Evolutionary conservation across 306 rosid genomes (phyloP).

Genomic region (Malus domestica): DNA sequence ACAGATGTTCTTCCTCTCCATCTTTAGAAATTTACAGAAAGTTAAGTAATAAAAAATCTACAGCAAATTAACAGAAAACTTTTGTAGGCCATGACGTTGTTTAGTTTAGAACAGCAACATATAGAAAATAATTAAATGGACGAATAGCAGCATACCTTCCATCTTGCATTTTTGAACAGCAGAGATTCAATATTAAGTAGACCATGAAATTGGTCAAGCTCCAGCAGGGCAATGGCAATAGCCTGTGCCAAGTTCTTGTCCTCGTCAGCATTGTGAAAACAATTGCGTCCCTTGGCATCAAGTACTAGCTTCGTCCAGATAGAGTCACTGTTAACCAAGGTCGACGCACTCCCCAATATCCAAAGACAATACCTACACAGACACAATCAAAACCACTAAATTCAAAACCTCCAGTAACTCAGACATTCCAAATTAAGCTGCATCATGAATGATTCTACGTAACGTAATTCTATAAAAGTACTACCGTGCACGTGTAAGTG

Average conservation of each 20-base stretch:
- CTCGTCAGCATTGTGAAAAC: slow-evolving; percentile 41
- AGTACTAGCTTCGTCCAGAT: slow-evolving; percentile 35
- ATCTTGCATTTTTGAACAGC: slow-evolving; percentile 32
- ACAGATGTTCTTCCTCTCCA: background rate
- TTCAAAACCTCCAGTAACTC: background rate
- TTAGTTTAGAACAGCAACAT: background rate
- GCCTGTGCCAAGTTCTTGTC: slow-evolving; percentile 33
- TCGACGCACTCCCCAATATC: slow-evolving; percentile 46
- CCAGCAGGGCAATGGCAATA: slow-evolving; percentile 21
- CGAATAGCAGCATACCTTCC: slow-evolving; percentile 36
- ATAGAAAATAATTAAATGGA: background rate
- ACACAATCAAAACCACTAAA: background rate
- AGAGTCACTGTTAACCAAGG: slow-evolving; percentile 22
- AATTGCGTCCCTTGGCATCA: slow-evolving; percentile 35
- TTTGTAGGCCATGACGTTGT: background rate
- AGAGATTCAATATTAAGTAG: slow-evolving; percentile 17
- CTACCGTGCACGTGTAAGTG: slow-evolving; percentile 59
- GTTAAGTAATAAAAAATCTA: background rate
- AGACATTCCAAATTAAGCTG: background rate
- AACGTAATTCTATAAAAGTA: background rate
- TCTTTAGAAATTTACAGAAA: background rate
- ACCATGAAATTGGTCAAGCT: slow-evolving; percentile 19
- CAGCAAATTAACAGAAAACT: background rate
- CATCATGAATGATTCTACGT: background rate
- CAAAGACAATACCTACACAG: slow-evolving; percentile 39